phyloP scores from a whole-genome alignment of 2,329 filamentous ascomycete species.

The Phaeophleospora eucalypticola region DNA sequence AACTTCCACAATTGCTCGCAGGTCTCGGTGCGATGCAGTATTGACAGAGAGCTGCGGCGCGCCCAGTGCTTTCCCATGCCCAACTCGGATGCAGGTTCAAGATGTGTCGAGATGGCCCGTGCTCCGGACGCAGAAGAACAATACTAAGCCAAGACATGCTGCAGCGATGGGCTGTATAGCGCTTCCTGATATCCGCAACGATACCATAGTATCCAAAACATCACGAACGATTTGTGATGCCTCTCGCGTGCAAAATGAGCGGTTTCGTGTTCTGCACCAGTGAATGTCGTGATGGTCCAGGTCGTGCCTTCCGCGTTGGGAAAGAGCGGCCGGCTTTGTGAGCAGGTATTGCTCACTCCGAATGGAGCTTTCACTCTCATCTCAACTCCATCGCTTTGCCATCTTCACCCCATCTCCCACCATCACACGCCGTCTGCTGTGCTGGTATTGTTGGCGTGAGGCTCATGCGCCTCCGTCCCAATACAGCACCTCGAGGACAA shows the following conservation, averaged over 20 bases:
- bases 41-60: too few species aligned
- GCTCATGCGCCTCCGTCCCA: too few species aligned
- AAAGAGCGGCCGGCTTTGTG: neutral
- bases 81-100: neutral
- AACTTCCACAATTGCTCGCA: too few species aligned
- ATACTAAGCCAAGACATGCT: constrained; percentile 4
- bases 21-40: too few species aligned
- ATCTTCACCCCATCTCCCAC: too few species aligned
- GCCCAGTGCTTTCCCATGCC: too few species aligned
- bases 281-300: neutral
- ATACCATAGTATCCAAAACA: neutral
- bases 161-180: neutral
- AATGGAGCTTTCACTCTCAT: neutral
- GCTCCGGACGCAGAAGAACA: constrained; percentile 2
- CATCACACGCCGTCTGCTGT: too few species aligned
- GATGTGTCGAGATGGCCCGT: neutral
- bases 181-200: neutral
- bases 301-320: neutral
- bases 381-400: neutral
- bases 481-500: too few species aligned
- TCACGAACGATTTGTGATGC: neutral
- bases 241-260: too few species aligned
- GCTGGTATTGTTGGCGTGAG: too few species aligned
- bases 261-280: neutral
- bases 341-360: too few species aligned